Conservation (phyloP, 306 rosid genomes). For the Alnus glutinosa region DNA sequence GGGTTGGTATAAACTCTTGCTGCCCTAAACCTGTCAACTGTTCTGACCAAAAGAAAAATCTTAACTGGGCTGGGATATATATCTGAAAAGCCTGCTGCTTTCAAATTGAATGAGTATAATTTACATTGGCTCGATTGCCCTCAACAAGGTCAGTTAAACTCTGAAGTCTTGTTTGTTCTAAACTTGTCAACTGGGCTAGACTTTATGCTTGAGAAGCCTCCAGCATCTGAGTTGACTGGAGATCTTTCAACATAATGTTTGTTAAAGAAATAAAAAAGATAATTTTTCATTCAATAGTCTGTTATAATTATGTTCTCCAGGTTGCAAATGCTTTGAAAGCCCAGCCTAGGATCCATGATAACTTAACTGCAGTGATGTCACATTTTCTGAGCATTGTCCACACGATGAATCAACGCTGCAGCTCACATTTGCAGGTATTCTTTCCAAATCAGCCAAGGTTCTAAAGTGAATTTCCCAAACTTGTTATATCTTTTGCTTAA, state of each 20-base stretch:
- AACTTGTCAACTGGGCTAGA: not conserved
- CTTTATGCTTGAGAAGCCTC: not conserved
- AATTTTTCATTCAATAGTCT: not conserved
- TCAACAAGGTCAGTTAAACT: not conserved
- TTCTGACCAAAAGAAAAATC: not conserved
- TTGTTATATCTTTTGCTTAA: not conserved
- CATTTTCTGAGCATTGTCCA: constrained; percentile 77
- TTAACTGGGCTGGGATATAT: not conserved
- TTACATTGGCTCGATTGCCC: not conserved
- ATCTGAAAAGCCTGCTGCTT: not conserved
- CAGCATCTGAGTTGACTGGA: not conserved
- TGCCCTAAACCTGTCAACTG: not conserved
- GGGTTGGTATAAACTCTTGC: not conserved
- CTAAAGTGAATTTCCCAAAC: not conserved
- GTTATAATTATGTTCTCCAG: constrained; percentile 40
- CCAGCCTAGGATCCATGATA: constrained; percentile 62
- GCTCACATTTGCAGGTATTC: constrained; percentile 77
- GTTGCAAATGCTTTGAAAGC: constrained; percentile 76
- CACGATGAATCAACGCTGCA: constrained; percentile 88
- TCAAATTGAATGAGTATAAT: not conserved
- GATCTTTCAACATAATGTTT: constrained; percentile 3
- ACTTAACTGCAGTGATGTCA: constrained; percentile 55
- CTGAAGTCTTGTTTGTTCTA: not conserved
- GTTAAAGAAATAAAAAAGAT: not conserved
- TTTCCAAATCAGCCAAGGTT: constrained; percentile 21